Evolutionary conservation across 805 yeast species (phyloP).

Genomic region (Naumovozyma dairenensis): DNA sequence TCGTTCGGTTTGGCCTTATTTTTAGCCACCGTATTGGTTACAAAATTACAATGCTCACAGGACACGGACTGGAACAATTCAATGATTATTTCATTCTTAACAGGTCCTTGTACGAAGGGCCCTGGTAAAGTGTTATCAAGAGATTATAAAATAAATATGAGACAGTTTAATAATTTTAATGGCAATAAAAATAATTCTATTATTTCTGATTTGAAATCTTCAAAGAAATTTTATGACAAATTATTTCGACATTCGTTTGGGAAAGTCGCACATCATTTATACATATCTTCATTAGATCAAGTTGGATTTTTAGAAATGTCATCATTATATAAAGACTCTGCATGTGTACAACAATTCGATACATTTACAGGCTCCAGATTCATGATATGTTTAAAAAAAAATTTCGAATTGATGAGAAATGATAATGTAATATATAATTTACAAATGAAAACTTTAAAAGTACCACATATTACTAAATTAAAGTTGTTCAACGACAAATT

Average conservation of each 20-base stretch:
- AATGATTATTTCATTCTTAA: constrained; percentile 10
- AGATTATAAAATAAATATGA: constrained; percentile 9
- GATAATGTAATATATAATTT: no score
- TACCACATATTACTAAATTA: no score
- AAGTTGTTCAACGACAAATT: neutral
- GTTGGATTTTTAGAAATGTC: constrained; percentile 16
- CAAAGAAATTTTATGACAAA: constrained; percentile 7
- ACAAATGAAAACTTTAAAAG: no score
- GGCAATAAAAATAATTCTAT: no score
- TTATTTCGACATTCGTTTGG: constrained; percentile 1
- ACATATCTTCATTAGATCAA: constrained; percentile 15
- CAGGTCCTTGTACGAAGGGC: constrained; percentile 19
- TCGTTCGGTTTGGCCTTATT: constrained; percentile 15
- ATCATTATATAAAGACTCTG: constrained; percentile 3
- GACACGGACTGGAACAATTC: neutral
- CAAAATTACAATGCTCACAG: no score
- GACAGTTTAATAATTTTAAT: constrained; percentile 14
- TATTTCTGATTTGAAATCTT: no score
- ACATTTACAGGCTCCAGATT: constrained; percentile 10
- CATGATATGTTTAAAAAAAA: constrained; percentile 1
- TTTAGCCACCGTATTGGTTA: constrained; percentile 8
- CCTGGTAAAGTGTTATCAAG: constrained; percentile 16
- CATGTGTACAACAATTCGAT: constrained; percentile 12
- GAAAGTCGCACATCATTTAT: constrained; percentile 4
- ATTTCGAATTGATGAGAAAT: no score